Percentiles rank a stretch among this genome's conserved stretches.
These are phyloP conservation scores for Russula emetica DNA, from an alignment of 768 basidiomycete genomes.

Conservation along the genomic window DNA sequence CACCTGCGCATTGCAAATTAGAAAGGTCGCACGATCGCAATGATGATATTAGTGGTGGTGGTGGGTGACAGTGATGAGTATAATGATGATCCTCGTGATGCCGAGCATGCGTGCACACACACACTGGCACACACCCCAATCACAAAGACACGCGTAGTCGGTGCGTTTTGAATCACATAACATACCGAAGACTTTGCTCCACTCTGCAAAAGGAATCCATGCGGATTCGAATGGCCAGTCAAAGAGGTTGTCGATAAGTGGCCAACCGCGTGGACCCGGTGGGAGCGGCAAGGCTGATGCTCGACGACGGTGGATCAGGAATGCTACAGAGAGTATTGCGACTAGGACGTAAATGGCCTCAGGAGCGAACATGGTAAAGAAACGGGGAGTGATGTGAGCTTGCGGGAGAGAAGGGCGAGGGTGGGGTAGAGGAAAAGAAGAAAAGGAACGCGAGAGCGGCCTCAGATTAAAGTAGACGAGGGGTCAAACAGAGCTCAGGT, in stretches of 20 bases:
- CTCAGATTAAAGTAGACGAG: slow-evolving; percentile 12
- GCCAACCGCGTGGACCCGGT: slow-evolving; percentile 28
- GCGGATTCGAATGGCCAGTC: slow-evolving; percentile 21
- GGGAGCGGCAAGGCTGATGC: slow-evolving; percentile 19
- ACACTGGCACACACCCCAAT: background rate
- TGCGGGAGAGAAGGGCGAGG: background rate
- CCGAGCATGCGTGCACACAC: background rate
- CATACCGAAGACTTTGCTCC: slow-evolving; percentile 26
- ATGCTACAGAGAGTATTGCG: slow-evolving; percentile 12
- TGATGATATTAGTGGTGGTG: background rate
- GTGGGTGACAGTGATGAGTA: no score
- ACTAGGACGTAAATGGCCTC: slow-evolving; percentile 21
- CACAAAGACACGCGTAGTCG: background rate
- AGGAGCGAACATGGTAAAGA: slow-evolving; percentile 13
- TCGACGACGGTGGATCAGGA: slow-evolving; percentile 20
- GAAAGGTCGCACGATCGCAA: background rate
- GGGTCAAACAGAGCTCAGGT: slow-evolving; percentile 3
- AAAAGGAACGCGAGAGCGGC: background rate
- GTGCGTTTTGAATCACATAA: slow-evolving; percentile 17
- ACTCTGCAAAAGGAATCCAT: slow-evolving; percentile 26
- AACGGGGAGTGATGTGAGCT: background rate
- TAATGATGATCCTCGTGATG: background rate
- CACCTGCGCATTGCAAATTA: slow-evolving; percentile 13
- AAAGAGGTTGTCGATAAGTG: slow-evolving; percentile 26
- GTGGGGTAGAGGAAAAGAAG: background rate